Evolutionary conservation across 345 rosid species (phyloP).

Genomic region (Populus simonii): DNA sequence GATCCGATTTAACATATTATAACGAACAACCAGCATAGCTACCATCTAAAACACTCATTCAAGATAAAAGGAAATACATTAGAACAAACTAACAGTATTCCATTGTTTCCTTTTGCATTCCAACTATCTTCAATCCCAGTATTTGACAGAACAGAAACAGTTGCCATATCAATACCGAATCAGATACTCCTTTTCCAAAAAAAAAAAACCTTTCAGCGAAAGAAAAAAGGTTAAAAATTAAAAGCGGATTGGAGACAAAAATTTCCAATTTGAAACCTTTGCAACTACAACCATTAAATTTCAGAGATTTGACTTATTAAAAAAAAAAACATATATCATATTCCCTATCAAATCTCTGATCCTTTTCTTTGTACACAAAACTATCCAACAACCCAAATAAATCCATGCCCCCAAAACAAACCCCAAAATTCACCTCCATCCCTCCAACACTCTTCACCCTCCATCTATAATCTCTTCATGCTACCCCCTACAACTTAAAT

Average conservation of each 20-base stretch:
- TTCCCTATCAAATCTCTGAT: constrained; percentile 34
- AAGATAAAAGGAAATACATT: not conserved
- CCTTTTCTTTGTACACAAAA: constrained; percentile 50
- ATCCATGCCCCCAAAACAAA: constrained; percentile 24
- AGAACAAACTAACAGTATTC: not conserved
- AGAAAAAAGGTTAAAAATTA: not conserved
- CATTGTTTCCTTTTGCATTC: not conserved
- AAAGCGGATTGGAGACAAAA: constrained; percentile 2
- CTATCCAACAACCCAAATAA: constrained; percentile 30
- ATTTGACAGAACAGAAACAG: not conserved
- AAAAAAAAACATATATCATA: constrained; percentile 14
- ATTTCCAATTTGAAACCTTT: constrained; percentile 25
- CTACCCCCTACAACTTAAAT: constrained; percentile 40
- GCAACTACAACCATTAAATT: constrained; percentile 23
- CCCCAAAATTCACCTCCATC: constrained; percentile 42
- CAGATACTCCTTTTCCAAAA: not conserved
- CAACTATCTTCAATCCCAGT: not conserved
- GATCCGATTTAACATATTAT: no score
- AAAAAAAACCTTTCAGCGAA: not conserved
- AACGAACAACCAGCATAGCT: not conserved
- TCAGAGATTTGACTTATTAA: constrained; percentile 30
- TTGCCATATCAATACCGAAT: not conserved
- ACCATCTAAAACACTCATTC: not conserved
- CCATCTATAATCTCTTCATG: constrained; percentile 15
- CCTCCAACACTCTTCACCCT: constrained; percentile 6